These are phyloP conservation scores for Blastobotrys proliferans DNA, from an alignment of 1,139 yeast species.

Conservation along the genomic window DNA sequence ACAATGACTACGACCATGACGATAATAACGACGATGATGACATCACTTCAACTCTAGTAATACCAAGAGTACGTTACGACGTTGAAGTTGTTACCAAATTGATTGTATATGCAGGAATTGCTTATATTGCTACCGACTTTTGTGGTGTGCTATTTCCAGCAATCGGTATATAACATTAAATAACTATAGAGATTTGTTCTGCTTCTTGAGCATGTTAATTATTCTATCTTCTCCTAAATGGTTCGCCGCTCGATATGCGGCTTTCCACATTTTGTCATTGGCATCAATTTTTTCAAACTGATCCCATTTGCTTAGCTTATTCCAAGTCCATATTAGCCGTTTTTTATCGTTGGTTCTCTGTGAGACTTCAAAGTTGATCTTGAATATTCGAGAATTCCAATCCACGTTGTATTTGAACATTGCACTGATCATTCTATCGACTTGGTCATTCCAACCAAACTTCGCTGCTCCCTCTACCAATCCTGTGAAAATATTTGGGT, in stretches of 20 bases:
- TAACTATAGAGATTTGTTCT: not conserved
- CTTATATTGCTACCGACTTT: constrained; percentile 33
- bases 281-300: not conserved
- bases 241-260: not conserved
- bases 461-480: constrained; percentile 19
- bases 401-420: constrained; percentile 19
- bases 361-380: constrained; percentile 24
- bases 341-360: constrained; percentile 18
- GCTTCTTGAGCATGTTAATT: not conserved
- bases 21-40: constrained; percentile 27
- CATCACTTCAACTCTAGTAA: constrained; percentile 36
- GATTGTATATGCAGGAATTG: constrained; percentile 70
- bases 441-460: constrained; percentile 22
- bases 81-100: constrained; percentile 71
- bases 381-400: constrained; percentile 20
- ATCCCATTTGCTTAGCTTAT: constrained; percentile 13
- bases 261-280: constrained; percentile 1
- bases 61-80: constrained; percentile 53
- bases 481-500: not conserved
- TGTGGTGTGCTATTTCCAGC: constrained; percentile 23
- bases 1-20: constrained; percentile 14
- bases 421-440: constrained; percentile 24
- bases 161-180: constrained; percentile 19
- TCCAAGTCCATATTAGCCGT: constrained; percentile 26
- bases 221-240: not conserved